Percentiles rank a stretch among this genome's conserved stretches.
Conservation (phyloP, 345 rosid genomes). For the Eucalyptus melliodora region DNA sequence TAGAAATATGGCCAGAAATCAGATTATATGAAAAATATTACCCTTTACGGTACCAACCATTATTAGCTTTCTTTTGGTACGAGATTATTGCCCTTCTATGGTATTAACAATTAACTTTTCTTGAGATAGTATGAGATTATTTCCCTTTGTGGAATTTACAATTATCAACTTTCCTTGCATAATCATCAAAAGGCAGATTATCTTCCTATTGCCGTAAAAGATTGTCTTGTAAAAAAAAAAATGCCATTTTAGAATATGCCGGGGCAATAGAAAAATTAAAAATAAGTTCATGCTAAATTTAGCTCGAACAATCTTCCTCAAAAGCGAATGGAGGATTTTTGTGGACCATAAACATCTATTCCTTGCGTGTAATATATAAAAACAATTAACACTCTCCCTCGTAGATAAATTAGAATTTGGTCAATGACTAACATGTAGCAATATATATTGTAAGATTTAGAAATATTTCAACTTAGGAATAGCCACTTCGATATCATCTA, state of each 20-base stretch:
- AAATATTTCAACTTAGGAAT: background rate
- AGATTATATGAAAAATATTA: background rate
- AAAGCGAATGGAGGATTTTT: background rate
- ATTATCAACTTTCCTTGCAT: background rate
- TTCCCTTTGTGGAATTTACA: background rate
- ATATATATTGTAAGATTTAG: background rate
- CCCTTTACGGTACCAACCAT: background rate
- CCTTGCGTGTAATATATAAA: background rate
- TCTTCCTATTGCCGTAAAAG: background rate
- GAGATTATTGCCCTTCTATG: background rate
- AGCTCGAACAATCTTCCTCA: too few relatives aligned
- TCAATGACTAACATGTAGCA: background rate
- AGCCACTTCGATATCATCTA: background rate
- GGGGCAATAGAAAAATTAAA: background rate
- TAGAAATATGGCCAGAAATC: background rate
- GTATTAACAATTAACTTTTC: background rate
- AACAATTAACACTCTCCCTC: background rate
- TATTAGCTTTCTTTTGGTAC: background rate
- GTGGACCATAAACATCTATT: background rate
- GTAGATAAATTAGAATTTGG: background rate
- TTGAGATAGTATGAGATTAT: background rate
- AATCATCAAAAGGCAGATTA: background rate
- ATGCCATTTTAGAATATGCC: background rate
- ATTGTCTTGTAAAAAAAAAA: background rate
- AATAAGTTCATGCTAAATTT: background rate